Base-by-base conservation (phyloP, 139 green algal genomes). In the Diplosphaera chodatii region DNA sequence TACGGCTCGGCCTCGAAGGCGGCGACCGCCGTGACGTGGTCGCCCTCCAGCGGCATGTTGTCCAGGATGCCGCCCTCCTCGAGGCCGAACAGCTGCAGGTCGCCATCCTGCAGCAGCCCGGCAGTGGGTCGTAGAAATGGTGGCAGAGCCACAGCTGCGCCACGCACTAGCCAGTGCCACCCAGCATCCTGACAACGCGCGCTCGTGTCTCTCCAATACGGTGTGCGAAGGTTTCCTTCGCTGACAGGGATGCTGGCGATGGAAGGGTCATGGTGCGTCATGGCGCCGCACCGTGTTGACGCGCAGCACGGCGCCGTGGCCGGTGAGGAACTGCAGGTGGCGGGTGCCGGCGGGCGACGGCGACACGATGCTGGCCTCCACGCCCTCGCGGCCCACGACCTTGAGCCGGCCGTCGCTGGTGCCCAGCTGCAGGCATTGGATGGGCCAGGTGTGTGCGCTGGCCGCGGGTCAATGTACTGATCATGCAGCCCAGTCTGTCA, bases 331-430 rank as follows among this genome's bases (percentile, higher is more conserved):
- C n/a, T 76, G 75, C 27, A 87, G 41, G 41, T 80, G 64, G 40
- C 66, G 59, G 13, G 80, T 87, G 55, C 34, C 64, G 5, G 70
- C 69, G 23, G 71, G 73, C 20, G 64, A 76, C 13, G 55, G 28
- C 20, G 63, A 67, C 29, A 32, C 40, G 29, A 86, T 31, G 28
- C 67, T 78, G 30, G 21, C 41, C 62, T 87, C 82, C 34, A 86
- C 80, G 1, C 82, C 77, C 33, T 76, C 69, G 25, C 28, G 66
- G 0, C 82, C 82, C 30, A 86, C 67, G 30, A 87, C 40, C 55
- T 86, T 85, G 15, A 87, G 37, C 18, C 80, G 63, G 18, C 82
- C 82, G 71, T 87, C 80, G 15, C 27, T 69, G 37, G 82, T 87
- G 16, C 72, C 70, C 15, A 87, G 70, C 82, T 87, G 70, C 28